phyloP scores from a whole-genome alignment of 73 alveolate species.

The Effrenium voratum region DNA sequence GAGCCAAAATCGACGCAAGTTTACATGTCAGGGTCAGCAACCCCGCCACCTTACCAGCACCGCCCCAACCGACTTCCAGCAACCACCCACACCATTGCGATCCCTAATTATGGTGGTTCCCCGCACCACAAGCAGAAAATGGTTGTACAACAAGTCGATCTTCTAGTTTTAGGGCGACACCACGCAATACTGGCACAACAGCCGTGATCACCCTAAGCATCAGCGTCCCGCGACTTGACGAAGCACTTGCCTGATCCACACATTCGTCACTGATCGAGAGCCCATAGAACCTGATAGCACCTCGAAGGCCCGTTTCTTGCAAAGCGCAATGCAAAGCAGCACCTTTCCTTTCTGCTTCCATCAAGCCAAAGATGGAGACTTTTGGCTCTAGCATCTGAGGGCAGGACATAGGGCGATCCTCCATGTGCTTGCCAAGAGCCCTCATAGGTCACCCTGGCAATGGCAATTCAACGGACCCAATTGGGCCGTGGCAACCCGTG shows the following conservation, averaged over 20 bases:
- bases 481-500: not conserved
- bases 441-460: conserved; percentile 47
- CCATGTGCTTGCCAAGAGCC: conserved; percentile 52
- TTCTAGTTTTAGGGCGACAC: not conserved
- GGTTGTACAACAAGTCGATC: no score
- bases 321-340: not conserved
- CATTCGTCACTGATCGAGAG: not conserved
- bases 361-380: not conserved
- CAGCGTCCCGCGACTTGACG: not conserved
- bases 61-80: no score
- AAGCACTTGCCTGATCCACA: conserved; percentile 13
- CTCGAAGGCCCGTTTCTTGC: not conserved
- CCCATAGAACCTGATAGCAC: conserved; percentile 34
- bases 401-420: not conserved
- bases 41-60: no score
- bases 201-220: no score
- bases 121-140: not conserved
- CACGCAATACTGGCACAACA: not conserved
- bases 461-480: not conserved
- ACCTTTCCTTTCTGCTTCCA: not conserved
- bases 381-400: not conserved
- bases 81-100: not conserved
- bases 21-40: no score
- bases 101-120: not conserved
- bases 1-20: no score